Evolutionary conservation across 768 basidiomycete species (phyloP), one percentile per base, ranked within the genome.

Genomic region (Xanthoconium purpureum): DNA sequence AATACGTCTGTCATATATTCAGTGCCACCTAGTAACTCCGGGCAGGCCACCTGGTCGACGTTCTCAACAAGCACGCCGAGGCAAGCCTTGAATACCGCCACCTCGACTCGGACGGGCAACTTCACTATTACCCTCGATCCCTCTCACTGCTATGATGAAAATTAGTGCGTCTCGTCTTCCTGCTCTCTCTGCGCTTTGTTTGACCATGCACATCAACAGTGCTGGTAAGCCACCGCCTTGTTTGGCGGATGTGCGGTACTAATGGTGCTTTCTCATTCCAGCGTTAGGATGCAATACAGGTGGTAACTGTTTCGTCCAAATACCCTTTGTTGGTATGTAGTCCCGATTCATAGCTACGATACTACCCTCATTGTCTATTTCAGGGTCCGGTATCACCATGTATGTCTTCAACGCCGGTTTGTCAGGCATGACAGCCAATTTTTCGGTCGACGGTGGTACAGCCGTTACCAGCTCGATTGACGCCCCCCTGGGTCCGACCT

Each of bases 21-120:
- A 18, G 55, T 58, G 54, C 42, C 65, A 6, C 51, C 66, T 7
- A 62, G 46, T 45, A 17, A 28, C n/a, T 48, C 57, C 28, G 63
- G 60, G 33, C 30, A 3, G 5, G 18, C 24, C 24, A 24, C 13
- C 36, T 68, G 66, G 66, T n/a, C 50, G 39, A 44, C 47, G 20
- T 63, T 52, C 28, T 52, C 60, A 5, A 38, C 38, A 32, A 2
- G 2, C 2, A 51, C 47, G 20, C 37, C 52, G 30, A 9, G 24
- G 5, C 56, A 61, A 29, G 29, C 0, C 9, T 32, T 67, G 13
- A 14, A 24, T 2, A 15, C 62, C 18, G 56, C 12, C 33, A 65
- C 64, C 24, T 57, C 58, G 36, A 67, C n/a, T n/a, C n/a, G n/a
- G n/a, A n/a, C 63, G 3, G 67, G 67, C 33, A 60, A 53, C 46